Conservation (phyloP, 2,329 filamentous ascomycete genomes). For the Emmonsiellopsis sp. region DNA sequence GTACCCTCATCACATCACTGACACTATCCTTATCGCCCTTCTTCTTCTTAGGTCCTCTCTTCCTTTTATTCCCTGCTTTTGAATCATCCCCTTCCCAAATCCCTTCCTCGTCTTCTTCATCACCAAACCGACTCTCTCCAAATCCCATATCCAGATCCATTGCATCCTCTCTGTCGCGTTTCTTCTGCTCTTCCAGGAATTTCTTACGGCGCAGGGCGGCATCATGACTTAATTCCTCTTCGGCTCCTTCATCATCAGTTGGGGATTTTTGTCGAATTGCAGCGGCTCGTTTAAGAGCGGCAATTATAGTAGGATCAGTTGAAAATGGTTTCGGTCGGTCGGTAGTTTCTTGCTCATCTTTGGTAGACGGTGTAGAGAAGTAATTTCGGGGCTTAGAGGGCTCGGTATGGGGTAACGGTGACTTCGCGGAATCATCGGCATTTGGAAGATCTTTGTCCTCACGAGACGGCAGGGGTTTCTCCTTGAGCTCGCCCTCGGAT, state of each 20-base stretch:
- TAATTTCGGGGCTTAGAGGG: constrained; percentile 38
- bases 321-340: constrained; percentile 39
- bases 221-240: constrained; percentile 47
- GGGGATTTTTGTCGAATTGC: constrained; percentile 44
- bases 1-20: constrained; percentile 68
- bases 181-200: constrained; percentile 56
- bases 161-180: constrained; percentile 63
- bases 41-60: constrained; percentile 47
- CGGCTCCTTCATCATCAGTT: constrained; percentile 31
- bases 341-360: constrained; percentile 32
- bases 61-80: constrained; percentile 33
- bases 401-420: background rate
- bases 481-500: constrained; percentile 28
- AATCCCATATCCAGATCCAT: constrained; percentile 94
- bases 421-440: background rate
- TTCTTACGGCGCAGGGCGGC: constrained; percentile 61
- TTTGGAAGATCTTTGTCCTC: constrained; percentile 9
- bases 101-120: constrained; percentile 72
- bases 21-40: constrained; percentile 56
- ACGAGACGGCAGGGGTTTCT: constrained; percentile 4
- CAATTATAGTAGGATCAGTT: constrained; percentile 68
- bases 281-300: constrained; percentile 77
- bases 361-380: constrained; percentile 28
- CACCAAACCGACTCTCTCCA: constrained; percentile 75
- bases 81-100: constrained; percentile 43